Base-by-base conservation (phyloP, 2,329 filamentous ascomycete species). In the Sarocladium strictum region DNA sequence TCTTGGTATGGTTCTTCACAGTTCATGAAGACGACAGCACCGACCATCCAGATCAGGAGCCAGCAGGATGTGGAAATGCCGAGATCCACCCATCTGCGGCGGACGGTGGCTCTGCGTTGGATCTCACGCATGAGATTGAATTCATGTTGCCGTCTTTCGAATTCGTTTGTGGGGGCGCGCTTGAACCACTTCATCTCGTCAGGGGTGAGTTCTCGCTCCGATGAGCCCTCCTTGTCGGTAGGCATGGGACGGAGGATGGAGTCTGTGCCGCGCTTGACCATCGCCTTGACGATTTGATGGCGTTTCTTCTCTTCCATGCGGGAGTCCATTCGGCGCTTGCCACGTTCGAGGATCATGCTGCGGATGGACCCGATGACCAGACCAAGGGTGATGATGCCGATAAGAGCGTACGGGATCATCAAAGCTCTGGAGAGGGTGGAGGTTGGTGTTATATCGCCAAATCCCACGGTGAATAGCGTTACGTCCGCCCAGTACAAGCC, bases 351-450 rank as follows among this genome's bases (percentile, higher is more conserved):
- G 1, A 82, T 77, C 37, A 86, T 71, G 56, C 76, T 88, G 32
- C 89, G 82, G 58, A 96, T 90, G 37, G 87, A 90, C 19, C 84
- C 85, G 23, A 96, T 86, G 54, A 95, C 86, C 23, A 96, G 76
- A 81, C 89, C 90, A 1, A 96, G 77, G 61, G 88, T 92, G 57
- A 95, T 87, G 55, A 94, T 86, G 2, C 92, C 92, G 6, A 91
- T 76, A 0, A 96, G 81, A 0, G 91, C 86, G 61, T 89, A 97
- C 0, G 92, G 92, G 53, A 96, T 86, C 27, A 96, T 74, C 2
- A 97, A 75, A 1, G 84, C 87, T 38, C 86, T 79, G 1, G 83
- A 84, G 0, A 88, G 69, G 15, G 78, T 68, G 0, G 77, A 81
- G 1, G 59, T 38, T 1, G 78, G 68, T 11, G 70, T 64, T 23